These are phyloP conservation scores for Saccharomycopsis hybrid DNA, from an alignment of 1,139 yeast genomes.

Conservation along the genomic window DNA sequence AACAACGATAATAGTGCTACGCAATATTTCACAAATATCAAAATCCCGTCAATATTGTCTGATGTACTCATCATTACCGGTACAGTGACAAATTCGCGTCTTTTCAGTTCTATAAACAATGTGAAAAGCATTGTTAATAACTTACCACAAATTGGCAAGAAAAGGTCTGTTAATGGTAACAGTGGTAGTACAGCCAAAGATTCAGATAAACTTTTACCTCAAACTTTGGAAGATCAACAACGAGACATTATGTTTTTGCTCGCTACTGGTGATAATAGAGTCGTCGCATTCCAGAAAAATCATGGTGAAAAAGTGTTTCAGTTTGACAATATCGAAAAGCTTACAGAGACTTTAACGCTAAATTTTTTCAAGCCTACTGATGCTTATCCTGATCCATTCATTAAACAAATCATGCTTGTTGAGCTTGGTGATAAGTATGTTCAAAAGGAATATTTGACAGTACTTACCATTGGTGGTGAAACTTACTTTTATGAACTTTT, in stretches of 20 bases:
- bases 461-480: constrained; percentile 78
- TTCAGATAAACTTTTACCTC: neutral
- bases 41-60: constrained; percentile 37
- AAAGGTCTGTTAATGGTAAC: too few species aligned
- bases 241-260: constrained; percentile 54
- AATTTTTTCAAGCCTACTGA: constrained; percentile 53
- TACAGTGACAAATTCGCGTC: constrained; percentile 36
- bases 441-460: constrained; percentile 54
- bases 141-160: constrained; percentile 8
- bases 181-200: too few species aligned
- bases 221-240: constrained; percentile 22
- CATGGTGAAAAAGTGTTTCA: constrained; percentile 66
- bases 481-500: constrained; percentile 57
- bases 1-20: too few species aligned
- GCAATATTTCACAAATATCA: constrained; percentile 8
- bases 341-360: constrained; percentile 47
- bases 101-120: constrained; percentile 10
- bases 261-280: constrained; percentile 71
- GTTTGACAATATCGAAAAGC: constrained; percentile 50
- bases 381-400: constrained; percentile 58
- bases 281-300: constrained; percentile 55
- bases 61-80: constrained; percentile 55
- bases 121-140: constrained; percentile 8
- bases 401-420: constrained; percentile 63
- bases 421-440: constrained; percentile 52